Evolutionary conservation across 2,329 filamentous ascomycete genomes (phyloP).

Genomic region (Neopestalotiopsis rosae): DNA sequence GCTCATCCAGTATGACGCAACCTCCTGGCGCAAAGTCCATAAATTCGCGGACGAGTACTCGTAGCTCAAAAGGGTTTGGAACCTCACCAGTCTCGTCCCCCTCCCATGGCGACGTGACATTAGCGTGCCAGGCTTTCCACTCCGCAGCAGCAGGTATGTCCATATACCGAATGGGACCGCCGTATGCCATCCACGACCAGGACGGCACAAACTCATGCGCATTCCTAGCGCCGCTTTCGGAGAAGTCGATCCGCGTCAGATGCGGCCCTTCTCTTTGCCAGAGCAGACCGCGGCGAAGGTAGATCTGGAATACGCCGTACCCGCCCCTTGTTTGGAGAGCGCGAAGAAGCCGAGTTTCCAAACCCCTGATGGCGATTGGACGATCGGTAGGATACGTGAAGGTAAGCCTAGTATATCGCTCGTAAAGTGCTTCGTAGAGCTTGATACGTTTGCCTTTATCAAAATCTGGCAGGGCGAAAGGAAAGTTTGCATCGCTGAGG

Average conservation of each 20-base stretch:
- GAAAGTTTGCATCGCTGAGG: slow-evolving; percentile 17
- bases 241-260: not conserved
- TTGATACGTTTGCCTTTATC: slow-evolving; percentile 23
- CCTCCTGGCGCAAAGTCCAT: not conserved
- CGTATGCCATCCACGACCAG: slow-evolving; percentile 16
- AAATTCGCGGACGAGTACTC: not conserved
- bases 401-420: slow-evolving; percentile 23
- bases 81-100: not conserved
- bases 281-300: slow-evolving; percentile 1
- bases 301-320: slow-evolving; percentile 20
- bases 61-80: not conserved
- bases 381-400: slow-evolving; percentile 17
- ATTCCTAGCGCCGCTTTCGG: not conserved
- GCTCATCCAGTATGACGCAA: not conserved
- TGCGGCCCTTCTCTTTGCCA: not conserved
- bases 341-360: not conserved
- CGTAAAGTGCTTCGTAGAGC: slow-evolving; percentile 24
- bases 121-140: not conserved
- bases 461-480: slow-evolving; percentile 20
- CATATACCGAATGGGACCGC: not conserved
- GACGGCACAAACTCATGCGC: not conserved
- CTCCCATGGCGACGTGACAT: not conserved
- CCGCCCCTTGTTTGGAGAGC: slow-evolving; percentile 20
- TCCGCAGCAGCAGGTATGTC: not conserved
- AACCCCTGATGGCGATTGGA: not conserved